A percentile compares a stretch with the other conserved stretches of the same genome.
phyloP scores from a whole-genome alignment of 2,329 filamentous ascomycete genomes.

The Botrytis deweyae region DNA sequence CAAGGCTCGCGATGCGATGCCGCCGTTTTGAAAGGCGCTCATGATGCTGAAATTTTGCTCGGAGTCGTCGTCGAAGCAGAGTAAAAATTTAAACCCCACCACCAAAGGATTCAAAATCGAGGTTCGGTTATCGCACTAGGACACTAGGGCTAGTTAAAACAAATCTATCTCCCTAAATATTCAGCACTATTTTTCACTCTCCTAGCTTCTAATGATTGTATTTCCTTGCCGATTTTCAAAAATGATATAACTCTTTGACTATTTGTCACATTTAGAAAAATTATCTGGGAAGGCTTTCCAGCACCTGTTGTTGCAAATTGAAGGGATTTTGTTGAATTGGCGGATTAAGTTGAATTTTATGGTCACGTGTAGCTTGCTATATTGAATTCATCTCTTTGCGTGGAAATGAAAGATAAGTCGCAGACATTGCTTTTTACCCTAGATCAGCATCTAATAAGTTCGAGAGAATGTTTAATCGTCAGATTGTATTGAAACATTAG shows the following conservation, averaged over 20 bases:
- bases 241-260: background rate
- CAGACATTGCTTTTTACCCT: background rate
- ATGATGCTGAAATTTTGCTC: constrained; percentile 42
- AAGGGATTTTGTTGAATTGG: background rate
- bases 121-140: constrained; percentile 21
- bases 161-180: constrained; percentile 8
- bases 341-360: background rate
- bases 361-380: background rate
- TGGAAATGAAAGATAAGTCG: background rate
- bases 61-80: constrained; percentile 19
- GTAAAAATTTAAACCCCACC: background rate
- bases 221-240: background rate
- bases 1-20: constrained; percentile 57
- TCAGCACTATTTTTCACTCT: background rate
- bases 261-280: background rate
- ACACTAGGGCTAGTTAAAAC: constrained; percentile 19
- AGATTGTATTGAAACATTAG: background rate
- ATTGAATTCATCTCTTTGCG: background rate
- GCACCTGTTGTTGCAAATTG: background rate
- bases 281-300: background rate
- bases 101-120: constrained; percentile 19
- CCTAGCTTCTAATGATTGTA: background rate
- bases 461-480: background rate
- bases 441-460: background rate
- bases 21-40: constrained; percentile 63